Evolutionary conservation across 2,329 filamentous ascomycete species (phyloP), one percentile per base, ranked within the genome.

Genomic region (Scytalidium sp.): DNA sequence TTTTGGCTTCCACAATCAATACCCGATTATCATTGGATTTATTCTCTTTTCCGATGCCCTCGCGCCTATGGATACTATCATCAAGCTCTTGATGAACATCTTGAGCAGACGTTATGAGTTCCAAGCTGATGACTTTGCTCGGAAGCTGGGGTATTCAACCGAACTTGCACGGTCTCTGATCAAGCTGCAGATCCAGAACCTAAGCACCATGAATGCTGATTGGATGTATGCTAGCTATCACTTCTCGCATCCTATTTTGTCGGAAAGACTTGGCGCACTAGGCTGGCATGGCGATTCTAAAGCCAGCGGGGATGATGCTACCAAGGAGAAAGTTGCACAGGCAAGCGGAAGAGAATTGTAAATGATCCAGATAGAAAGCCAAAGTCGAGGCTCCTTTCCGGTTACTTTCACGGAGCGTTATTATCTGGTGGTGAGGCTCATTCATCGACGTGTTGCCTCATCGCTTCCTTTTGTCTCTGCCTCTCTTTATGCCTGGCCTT

Each of bases 211-310:
- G 93, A 94, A 99, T 63, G 94, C 94, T 22, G 95, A 99, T 72
- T 96, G 89, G 88, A 84, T 97, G 81, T 99, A 96, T 71, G 94
- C 94, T 47, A 95, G 87, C 72, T 99, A 97, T 78, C 92, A 99
- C 75, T 97, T 95, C 79, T 97, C 93, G 20, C 94, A 99, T 72
- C 94, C 94, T 1, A 97, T 97, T 59, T 76, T 99, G 58, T 88
- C 92, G 1, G 95, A 99, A 79, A 84, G 94, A 63, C 78, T 99
- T 62, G 90, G 88, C 70, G 94, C 93, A 1, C 80, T 99, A 53
- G 86, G 89, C 57, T 99, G 93, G 92, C 84, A 85, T 64, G 84
- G 89, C 53, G 76, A 79, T 52, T 75, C 75, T 59, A 81, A 80
- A 64, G 68, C 76, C 19, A 71, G 72, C 49, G 55, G 48, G 63